Base-by-base conservation (phyloP, 2,329 filamentous ascomycete species). In the Beauveria brongniartii region DNA sequence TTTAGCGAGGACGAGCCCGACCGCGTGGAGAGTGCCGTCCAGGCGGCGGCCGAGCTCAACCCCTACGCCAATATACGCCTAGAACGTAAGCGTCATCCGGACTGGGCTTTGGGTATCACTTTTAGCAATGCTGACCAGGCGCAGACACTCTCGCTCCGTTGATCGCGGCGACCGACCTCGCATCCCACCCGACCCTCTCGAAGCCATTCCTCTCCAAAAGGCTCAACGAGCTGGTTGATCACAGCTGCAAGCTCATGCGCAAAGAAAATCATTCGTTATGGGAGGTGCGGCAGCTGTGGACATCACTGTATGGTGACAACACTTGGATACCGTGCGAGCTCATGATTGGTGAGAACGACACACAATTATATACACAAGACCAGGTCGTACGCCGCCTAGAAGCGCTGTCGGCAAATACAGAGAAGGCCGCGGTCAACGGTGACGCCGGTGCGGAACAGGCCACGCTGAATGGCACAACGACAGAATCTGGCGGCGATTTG, bases 91-190 rank as follows among this genome's bases (percentile, higher is more conserved):
- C 75, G 24, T 6, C 3, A 18, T 22, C 24, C 12, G 26, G 16
- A 22, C 12, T 22, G 37, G 40, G 22, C 34, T 37, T 24, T 40
- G 37, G 18, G 5, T 37, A 5, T 50, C 30, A 34, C 10, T 53
- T 30, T 5, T 47, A 9, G 28, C 34, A 34, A 58, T 65, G 63
- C 74, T 74, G 70, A 71, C 67, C 67, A 43, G 53, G 41, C 55
- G 14, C 68, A 91, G 89, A 85, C 61, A 79, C 93, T 18, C 83
- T 94, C 60, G 87, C 87, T 22, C 91, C 91, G 14, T 77, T 94
- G 59, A 91, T 88, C 20, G 80, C 88, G 40, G 84, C 89, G 55
- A 88, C 88, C 71, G 89, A 92, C 63, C 79, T 95, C 18, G 82
- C 89, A 16, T 81, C 81, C 61, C 90, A 94, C 70, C 87, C 89